Evolutionary conservation across 257 asterid genomes (phyloP).

Genomic region (Fraxinus cuspidata): DNA sequence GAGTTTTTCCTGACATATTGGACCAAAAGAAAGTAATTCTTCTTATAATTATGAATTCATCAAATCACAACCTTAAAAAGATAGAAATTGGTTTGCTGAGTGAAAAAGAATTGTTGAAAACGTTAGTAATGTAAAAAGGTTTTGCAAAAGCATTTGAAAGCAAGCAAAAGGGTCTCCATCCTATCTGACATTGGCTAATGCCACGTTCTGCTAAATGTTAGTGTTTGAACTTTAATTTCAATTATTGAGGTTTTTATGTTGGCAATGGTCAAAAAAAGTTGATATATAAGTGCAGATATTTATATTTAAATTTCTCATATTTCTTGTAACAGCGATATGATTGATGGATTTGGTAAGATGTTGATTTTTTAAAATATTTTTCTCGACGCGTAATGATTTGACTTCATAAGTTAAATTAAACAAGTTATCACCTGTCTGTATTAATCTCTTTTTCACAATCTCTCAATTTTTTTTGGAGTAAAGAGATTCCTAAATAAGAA

Average conservation of each 20-base stretch:
- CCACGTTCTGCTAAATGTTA: slow-evolving; percentile 47
- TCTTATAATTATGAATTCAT: slow-evolving; percentile 24
- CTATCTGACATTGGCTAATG: slow-evolving; percentile 36
- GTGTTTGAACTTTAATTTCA: slow-evolving; percentile 40
- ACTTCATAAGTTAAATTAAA: too few relatives aligned
- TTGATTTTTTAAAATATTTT: neutral
- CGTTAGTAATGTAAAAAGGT: slow-evolving; percentile 31
- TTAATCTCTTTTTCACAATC: too few relatives aligned
- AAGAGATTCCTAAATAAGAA: neutral
- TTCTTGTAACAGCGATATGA: neutral
- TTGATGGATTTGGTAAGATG: neutral
- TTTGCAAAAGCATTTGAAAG: slow-evolving; percentile 21
- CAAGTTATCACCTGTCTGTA: too few relatives aligned
- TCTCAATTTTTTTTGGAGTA: too few relatives aligned
- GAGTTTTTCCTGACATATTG: slow-evolving; percentile 9
- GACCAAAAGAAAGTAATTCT: slow-evolving; percentile 13
- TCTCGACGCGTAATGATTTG: too few relatives aligned
- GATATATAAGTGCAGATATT: neutral
- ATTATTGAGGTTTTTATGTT: slow-evolving; percentile 59
- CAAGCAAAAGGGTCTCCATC: slow-evolving; percentile 30
- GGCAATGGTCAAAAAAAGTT: slow-evolving; percentile 38
- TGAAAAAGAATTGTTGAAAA: slow-evolving; percentile 18
- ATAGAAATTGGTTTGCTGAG: slow-evolving; percentile 12
- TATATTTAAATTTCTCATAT: neutral
- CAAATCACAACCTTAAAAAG: slow-evolving; percentile 23